Conservation (phyloP, 306 rosid genomes). For the Lotus japonicus region DNA sequence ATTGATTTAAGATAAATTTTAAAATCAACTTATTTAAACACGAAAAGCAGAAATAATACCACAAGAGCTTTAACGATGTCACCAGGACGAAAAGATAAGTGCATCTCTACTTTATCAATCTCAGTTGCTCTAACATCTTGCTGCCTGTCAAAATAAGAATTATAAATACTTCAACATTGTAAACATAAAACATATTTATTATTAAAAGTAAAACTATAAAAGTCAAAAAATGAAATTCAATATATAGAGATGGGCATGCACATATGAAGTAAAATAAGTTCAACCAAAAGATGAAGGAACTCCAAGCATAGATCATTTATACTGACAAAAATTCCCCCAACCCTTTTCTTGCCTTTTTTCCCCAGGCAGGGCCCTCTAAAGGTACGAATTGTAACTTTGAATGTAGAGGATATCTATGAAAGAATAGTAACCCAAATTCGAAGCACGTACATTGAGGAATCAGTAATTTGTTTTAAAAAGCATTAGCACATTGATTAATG, state of each 20-base stretch:
- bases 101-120: slow-evolving; percentile 95
- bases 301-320: background rate
- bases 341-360: background rate
- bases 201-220: background rate
- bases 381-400: background rate
- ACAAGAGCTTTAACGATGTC: slow-evolving; percentile 79
- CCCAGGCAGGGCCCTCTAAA: background rate
- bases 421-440: background rate
- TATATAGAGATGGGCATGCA: background rate
- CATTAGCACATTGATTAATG: background rate
- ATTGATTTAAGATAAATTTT: background rate
- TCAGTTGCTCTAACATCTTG: slow-evolving; percentile 95
- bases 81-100: slow-evolving; percentile 61
- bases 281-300: background rate
- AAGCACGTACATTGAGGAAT: background rate
- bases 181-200: slow-evolving; percentile 1
- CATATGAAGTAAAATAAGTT: background rate
- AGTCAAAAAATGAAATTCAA: background rate
- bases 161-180: background rate
- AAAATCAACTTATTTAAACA: background rate
- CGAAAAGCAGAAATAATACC: slow-evolving; percentile 43
- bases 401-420: background rate
- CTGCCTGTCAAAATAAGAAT: slow-evolving; percentile 51
- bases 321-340: background rate
- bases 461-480: background rate